Percentiles rank a stretch among this genome's conserved stretches.
These are phyloP conservation scores for Haplosporangium sp. DNA, from an alignment of 371 early-diverging fungal genomes.

Conservation along the genomic window DNA sequence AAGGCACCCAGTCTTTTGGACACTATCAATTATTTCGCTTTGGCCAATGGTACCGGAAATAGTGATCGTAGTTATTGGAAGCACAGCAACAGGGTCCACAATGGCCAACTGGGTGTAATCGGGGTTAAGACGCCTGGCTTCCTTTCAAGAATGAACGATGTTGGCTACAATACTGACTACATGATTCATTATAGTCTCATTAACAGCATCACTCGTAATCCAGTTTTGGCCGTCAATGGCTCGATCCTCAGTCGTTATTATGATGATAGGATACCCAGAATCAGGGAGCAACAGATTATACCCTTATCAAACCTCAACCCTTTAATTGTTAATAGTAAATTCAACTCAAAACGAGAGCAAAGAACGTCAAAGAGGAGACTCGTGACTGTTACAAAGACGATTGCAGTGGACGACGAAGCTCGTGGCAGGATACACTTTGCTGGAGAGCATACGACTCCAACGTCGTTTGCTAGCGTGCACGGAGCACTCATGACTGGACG, in stretches of 20 bases:
- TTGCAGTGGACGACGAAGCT: constrained; percentile 24
- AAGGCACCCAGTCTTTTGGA: neutral
- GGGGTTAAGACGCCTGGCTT: neutral
- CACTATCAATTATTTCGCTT: neutral
- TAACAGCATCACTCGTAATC: neutral
- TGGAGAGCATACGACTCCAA: constrained; percentile 53
- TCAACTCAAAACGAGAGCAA: neutral
- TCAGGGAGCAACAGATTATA: neutral
- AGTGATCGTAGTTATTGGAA: neutral
- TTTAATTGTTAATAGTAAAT: neutral
- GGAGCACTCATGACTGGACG: constrained; percentile 52
- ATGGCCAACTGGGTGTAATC: neutral
- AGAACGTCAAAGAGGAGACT: constrained; percentile 7
- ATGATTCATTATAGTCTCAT: neutral
- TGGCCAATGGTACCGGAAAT: neutral
- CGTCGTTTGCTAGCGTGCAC: constrained; percentile 53
- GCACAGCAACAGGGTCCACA: constrained; percentile 6
- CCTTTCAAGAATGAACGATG: neutral
- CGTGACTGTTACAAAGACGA: constrained; percentile 6
- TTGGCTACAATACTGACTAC: neutral
- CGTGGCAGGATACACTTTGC: constrained; percentile 48
- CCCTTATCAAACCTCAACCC: constrained; percentile 8
- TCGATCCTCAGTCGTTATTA: neutral
- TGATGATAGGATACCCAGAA: neutral
- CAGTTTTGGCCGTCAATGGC: neutral